Conservation (phyloP, 2,329 filamentous ascomycete species). For the Calonectria ilicicola region DNA sequence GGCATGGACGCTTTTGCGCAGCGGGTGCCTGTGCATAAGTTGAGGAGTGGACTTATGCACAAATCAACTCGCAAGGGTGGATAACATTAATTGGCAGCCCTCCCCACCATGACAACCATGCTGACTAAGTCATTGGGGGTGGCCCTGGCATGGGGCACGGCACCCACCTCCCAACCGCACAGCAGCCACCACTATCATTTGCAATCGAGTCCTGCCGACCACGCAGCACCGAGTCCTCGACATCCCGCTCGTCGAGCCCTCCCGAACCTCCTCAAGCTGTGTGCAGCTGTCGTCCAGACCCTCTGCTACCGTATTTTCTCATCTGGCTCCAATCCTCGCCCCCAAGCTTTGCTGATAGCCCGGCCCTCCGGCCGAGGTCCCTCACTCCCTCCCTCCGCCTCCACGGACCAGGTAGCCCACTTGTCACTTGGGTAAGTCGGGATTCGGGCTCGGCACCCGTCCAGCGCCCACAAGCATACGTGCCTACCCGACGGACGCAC, state of each 20-base stretch:
- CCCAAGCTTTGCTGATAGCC: constrained; percentile 17
- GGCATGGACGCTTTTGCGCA: neutral
- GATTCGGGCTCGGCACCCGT: constrained; percentile 27
- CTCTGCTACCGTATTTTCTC: constrained; percentile 5
- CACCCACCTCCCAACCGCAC: constrained; percentile 28
- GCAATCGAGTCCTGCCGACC: constrained; percentile 23
- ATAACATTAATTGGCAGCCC: constrained; percentile 10
- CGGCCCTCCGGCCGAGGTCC: constrained; percentile 26
- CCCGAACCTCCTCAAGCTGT: constrained; percentile 4
- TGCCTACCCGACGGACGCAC: neutral
- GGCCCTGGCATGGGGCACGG: constrained; percentile 19
- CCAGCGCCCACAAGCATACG: constrained; percentile 13
- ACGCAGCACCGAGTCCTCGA: constrained; percentile 7
- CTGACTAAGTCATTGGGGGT: constrained; percentile 20
- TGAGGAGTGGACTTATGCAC: neutral
- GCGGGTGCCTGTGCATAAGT: constrained; percentile 7
- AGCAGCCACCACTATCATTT: constrained; percentile 28
- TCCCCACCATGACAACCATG: constrained; percentile 6
- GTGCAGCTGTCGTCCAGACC: constrained; percentile 9
- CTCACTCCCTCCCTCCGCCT: constrained; percentile 28
- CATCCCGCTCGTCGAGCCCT: neutral
- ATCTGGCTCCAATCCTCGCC: constrained; percentile 11
- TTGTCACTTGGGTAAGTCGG: constrained; percentile 40
- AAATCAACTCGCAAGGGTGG: neutral
- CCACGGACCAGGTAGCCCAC: constrained; percentile 34